phyloP scores from a whole-genome alignment of 1,139 yeast species.

The Hanseniaspora gamundiae region DNA sequence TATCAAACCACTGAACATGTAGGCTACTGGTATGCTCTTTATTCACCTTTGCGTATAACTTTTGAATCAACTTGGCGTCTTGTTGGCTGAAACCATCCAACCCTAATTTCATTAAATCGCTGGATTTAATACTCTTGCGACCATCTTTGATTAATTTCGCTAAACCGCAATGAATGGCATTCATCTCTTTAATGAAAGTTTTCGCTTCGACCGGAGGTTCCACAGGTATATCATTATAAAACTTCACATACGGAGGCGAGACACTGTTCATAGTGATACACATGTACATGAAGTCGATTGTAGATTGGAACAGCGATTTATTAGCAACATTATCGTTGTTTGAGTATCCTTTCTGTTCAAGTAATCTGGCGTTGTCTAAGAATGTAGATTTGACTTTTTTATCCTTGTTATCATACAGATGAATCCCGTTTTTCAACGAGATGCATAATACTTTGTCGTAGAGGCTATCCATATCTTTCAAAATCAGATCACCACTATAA shows the following conservation, averaged over 20 bases:
- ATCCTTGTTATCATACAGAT: constrained; percentile 13
- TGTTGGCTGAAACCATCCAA: constrained; percentile 54
- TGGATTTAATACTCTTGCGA: constrained; percentile 28
- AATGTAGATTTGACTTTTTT: constrained; percentile 12
- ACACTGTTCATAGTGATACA: constrained; percentile 77
- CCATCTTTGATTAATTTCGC: constrained; percentile 3
- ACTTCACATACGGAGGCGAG: constrained; percentile 27
- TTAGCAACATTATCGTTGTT: constrained; percentile 28
- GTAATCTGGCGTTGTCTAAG: constrained; percentile 17
- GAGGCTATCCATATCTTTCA: constrained; percentile 41
- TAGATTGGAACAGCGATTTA: constrained; percentile 48
- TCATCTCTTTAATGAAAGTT: constrained; percentile 3
- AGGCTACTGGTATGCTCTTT: constrained; percentile 36
- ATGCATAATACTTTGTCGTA: constrained; percentile 41
- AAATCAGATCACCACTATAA: constrained; percentile 59
- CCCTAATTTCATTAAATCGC: constrained; percentile 58
- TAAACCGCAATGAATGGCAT: constrained; percentile 4
- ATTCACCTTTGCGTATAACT: constrained; percentile 39
- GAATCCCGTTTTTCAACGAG: constrained; percentile 24
- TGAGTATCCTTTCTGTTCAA: constrained; percentile 9
- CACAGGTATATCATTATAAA: constrained; percentile 14
- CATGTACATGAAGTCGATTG: constrained; percentile 69
- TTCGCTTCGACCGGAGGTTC: constrained; percentile 6
- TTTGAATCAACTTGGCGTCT: constrained; percentile 45
- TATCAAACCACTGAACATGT: constrained; percentile 23